Evolutionary conservation across 768 basidiomycete species (phyloP), one percentile per base, ranked within the genome.

Genomic region (Boletus rex-veris): DNA sequence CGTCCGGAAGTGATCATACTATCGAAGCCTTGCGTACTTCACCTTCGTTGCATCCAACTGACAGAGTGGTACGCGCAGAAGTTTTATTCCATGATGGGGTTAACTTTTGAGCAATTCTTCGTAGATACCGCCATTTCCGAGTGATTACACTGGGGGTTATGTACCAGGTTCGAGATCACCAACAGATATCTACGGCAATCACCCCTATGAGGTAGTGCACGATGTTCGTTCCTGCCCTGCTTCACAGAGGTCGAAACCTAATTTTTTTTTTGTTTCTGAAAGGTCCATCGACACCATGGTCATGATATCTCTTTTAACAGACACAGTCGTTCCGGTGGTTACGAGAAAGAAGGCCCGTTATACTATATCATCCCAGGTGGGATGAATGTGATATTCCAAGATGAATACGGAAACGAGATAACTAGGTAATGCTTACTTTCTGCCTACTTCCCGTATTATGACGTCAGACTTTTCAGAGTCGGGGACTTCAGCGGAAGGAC

Each of bases 281-380:
- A 70, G 69, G 48, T 42, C 14, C 53, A 67, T 64, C 66, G 64
- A 50, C 60, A 58, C 58, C 54, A 50, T 52, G 51, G 65, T 53
- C 55, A 56, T 61, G 56, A 71, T 57, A 33, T 54, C 31, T 49
- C 64, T 48, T 50, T 48, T n/a, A 65, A 67, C 55, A 45, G 61
- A 58, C 46, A 68, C 45, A 48, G 54, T 52, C 60, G 56, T 42
- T 7, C 55, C 11, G 12, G 40, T n/a, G 49, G 62, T 40, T 41
- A 65, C 55, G 47, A 63, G 15, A 60, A 62, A 40, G 65, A 62
- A 7, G 57, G 59, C 57, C 56, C 80, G 66, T 59, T 74, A 72
- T 75, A 75, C 64, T 88, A 88, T 58, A 80, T 88, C 58, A 77
- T 88, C 45, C 86, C 87, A 36, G 76, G 75, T 16, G 86, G 84